A percentile compares a stretch with the other conserved stretches of the same genome.
phyloP scores from a whole-genome alignment of 2,329 filamentous ascomycete genomes.

The Scortechinia acanthostroma region DNA sequence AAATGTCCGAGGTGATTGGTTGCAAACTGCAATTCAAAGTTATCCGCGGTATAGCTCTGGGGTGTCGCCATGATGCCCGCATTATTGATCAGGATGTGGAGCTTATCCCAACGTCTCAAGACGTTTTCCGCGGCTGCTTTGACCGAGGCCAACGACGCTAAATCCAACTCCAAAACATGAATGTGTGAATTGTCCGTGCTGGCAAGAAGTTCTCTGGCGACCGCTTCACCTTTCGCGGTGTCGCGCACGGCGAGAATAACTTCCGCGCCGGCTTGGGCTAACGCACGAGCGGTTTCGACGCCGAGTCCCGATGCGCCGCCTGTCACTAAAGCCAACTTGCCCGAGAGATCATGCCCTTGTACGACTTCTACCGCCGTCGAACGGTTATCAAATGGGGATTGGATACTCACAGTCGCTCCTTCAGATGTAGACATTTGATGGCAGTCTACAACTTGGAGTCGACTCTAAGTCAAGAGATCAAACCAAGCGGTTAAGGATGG shows the following conservation, averaged over 20 bases:
- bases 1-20: constrained; percentile 37
- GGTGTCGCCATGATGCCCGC: background rate
- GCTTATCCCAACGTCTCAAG: background rate
- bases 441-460: no score
- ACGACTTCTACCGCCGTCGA: no score
- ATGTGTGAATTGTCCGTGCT: no score
- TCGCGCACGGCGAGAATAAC: background rate
- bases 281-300: background rate
- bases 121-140: background rate
- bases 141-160: background rate
- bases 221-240: constrained; percentile 20
- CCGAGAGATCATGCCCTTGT: no score
- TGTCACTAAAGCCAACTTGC: background rate
- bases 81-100: constrained; percentile 4
- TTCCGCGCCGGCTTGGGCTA: background rate
- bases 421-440: no score
- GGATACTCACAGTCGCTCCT: no score
- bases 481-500: no score
- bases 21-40: constrained; percentile 32
- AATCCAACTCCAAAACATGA: constrained; percentile 14
- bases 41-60: constrained; percentile 16
- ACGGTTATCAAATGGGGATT: no score
- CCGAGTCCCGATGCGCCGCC: background rate
- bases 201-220: constrained; percentile 27
- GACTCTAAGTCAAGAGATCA: no score